Evolutionary conservation across 73 alveolate species (phyloP), one percentile per base, ranked within the genome.

Genomic region (Paramecium tetraurelia): DNA sequence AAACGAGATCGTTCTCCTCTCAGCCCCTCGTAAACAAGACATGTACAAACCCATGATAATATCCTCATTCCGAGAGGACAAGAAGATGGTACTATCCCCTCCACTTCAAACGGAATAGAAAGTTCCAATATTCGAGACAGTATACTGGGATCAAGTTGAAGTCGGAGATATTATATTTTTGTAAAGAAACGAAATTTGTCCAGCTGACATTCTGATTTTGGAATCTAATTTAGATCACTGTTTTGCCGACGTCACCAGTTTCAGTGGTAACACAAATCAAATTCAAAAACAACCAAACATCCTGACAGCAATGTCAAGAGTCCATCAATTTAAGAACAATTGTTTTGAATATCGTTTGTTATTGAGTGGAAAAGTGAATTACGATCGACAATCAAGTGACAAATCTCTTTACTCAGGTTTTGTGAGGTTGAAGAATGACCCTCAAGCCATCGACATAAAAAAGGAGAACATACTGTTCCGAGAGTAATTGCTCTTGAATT

Each of bases 121-220:
- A 71, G 48, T 71, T 16, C 43, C 20, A 21, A 89, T 89, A 14
- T 36, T 89, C 1, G 89, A 89, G 20, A 31, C 86, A 5, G 80
- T 89, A 4, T 31, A 44, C 16, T 71, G 92, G 92, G 70, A 71
- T 35, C 31, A 71, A 27, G n/a, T 89, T n/a, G 43, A 89, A 38
- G 59, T 89, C 12, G 92, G 94, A 9, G 94, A 89, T 63, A 86
- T 86, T 0, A 80, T 86, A 3, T 20, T 38, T 0, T 20, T 86
- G 20, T 63, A 86, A 68, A 63, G 93, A 38, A 77, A 77, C 18
- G 46, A 86, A 86, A 41, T 68, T 7, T 33, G 88, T 27, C 93
- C 93, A 58, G 93, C 93, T 11, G 93, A 86, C 68, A 16, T 86
- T 31, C 22, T 86, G 1, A 86, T 86, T 20, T 75, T 86, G 20